Evolutionary conservation across 306 rosid genomes (phyloP), one percentile per base, ranked within the genome.

Genomic region (Pterocarpus santalinus): DNA sequence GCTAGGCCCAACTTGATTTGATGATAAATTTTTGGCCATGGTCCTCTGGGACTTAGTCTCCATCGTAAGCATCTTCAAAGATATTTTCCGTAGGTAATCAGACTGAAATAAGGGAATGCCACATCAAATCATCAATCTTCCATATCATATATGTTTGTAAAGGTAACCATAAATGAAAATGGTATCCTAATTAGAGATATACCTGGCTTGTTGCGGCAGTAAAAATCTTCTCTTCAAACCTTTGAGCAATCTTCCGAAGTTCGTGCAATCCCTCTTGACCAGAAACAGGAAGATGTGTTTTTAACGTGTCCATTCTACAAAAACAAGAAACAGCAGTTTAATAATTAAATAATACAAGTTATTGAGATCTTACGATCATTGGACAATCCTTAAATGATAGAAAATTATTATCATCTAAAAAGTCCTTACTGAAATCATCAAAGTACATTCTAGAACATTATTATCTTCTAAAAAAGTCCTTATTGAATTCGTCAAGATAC

Each of bases 201-300:
- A 95, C 97, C 96, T 91, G 91, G 74, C 83, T 93, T 58, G 87
- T 86, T 69, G 97, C 94, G 64, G 90, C 93, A 73, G 84, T 64
- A 76, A 84, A 93, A 82, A 93, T 87, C 83, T 93, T 90, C 78
- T 95, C 99, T 86, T 95, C 96, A 82, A 91, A 91, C 83, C 97
- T 90, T 76, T 84, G 86, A 80, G 97, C 97, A 79, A 92, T 95
- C 79, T 86, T 91, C 85, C 57, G 76, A 52, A 95, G 97, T 84
- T 93, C 97, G 33, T 35, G 90, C 80, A 94, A 65, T 69, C 98
- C 97, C 15, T 90, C 97, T 68, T 80, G 88, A 74, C 90, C 97
- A 52, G 89, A 76, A 86, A 83, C 85, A 13, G 97, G 97, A 79
- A 91, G 89, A 78, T 89, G 92, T 85, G 87, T 90, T 94, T 90